Conservation (phyloP, 345 rosid genomes). For the Excoecaria cochinchinensis region DNA sequence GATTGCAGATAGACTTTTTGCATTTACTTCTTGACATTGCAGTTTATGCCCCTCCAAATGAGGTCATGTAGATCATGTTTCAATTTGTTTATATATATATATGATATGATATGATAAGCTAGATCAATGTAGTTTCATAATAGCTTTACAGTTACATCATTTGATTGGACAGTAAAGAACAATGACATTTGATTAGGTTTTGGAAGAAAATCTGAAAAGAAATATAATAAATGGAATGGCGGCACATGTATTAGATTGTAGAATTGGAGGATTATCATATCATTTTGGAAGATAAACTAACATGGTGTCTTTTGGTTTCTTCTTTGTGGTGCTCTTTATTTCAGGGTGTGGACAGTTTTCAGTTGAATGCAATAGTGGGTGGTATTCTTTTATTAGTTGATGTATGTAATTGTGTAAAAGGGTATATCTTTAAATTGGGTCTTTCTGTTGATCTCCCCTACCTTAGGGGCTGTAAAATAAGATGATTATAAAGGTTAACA, state of each 20-base stretch:
- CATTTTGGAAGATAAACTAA: conserved; percentile 4
- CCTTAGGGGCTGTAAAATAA: conserved; percentile 51
- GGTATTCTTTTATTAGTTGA: conserved; percentile 56
- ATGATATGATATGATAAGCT: too few species aligned
- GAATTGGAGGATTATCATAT: too few species aligned
- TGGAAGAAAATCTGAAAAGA: not conserved
- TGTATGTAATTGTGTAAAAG: conserved; percentile 47
- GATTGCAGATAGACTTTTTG: conserved; percentile 90
- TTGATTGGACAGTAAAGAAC: not conserved
- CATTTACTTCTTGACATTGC: conserved; percentile 70
- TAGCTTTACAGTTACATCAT: not conserved
- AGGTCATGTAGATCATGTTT: conserved; percentile 19
- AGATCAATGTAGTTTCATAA: too few species aligned
- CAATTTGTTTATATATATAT: not conserved
- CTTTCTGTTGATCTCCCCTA: conserved; percentile 21
- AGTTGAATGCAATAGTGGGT: conserved; percentile 26
- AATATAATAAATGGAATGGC: not conserved
- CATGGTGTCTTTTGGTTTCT: not conserved
- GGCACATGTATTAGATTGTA: not conserved
- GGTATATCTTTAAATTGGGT: conserved; percentile 31
- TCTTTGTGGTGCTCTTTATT: conserved; percentile 2
- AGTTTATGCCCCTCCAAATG: conserved; percentile 28
- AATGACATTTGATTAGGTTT: not conserved
- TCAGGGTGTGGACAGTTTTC: conserved; percentile 35
- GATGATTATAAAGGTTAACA: conserved; percentile 25